Base-by-base conservation (phyloP, 805 yeast genomes). In the Candida nonsorbophila region DNA sequence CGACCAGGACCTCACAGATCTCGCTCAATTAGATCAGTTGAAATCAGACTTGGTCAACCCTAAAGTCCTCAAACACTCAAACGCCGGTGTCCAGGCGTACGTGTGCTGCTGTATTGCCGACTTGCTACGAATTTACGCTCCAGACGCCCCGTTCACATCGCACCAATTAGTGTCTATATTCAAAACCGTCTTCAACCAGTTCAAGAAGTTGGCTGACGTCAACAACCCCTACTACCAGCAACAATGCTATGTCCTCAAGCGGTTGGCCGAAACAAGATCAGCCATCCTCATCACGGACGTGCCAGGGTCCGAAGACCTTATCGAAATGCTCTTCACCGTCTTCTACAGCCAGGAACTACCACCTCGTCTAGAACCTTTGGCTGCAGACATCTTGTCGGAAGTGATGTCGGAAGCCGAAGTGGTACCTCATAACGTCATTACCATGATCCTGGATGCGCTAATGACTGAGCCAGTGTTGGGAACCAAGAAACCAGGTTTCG, bases 141-240 rank as follows among this genome's bases (percentile, higher is more conserved):
- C 96, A 0, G 84, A 87, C 49, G 94, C 95, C 5, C 96, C 97
- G 4, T 87, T 71, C 53, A 74, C 82, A 2, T 76, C 77, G 14
- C 38, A 59, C 2, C 79, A 81, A 40, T 61, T 87, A 21, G 61
- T 76, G 1, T 77, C 65, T 4, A 70, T 85, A 12, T 85, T 87
- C 58, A 72, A 68, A 39, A 62, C 84, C 6, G 74, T 86, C 44
- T 67, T 81, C 36, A 51, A 57, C 16, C 87, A 83, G 47, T 72
- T 88, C 40, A 65, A 65, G 31, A 67, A 64, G 26, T 53, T 85
- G 23, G 42, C 60, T 5, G 77, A 77, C 32, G 60, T 58, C 6
- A 77, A 75, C 12, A 72, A 74, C 37, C 74, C 84, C 0, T 77
- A 74, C 45, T 78, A 72, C 38, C 56, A 67, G 4, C 84, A 82